A percentile compares a stretch with the other conserved stretches of the same genome.
phyloP scores from a whole-genome alignment of 345 rosid species.

The Gossypium thurberi region DNA sequence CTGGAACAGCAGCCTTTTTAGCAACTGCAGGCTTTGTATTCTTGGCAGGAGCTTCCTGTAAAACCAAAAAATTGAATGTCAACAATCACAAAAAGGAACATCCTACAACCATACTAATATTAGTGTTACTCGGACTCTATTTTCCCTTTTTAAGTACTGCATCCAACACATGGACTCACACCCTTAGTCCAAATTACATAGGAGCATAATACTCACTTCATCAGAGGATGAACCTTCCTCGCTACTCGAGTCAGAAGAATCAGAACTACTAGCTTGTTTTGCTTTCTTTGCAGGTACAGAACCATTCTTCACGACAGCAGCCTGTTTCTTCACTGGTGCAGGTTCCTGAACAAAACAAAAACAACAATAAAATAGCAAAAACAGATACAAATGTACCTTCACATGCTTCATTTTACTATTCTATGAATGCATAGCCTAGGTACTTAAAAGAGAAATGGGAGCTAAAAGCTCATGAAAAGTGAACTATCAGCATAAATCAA shows the following conservation, averaged over 20 bases:
- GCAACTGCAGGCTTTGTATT: conserved; percentile 20
- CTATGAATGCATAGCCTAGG: background rate
- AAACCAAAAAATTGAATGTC: background rate
- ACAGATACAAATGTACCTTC: background rate
- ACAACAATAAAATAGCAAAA: background rate
- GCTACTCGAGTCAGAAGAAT: conserved; percentile 27
- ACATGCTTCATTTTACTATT: background rate
- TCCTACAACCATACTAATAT: background rate
- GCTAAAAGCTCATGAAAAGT: background rate
- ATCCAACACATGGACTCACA: too few relatives aligned
- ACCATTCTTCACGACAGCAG: conserved; percentile 34
- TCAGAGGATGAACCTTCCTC: conserved; percentile 37
- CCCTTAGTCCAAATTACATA: too few relatives aligned
- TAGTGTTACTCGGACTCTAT: too few relatives aligned
- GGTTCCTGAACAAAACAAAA: conserved; percentile 27
- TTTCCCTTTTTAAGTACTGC: too few relatives aligned
- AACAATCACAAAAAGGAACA: background rate
- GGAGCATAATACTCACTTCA: conserved; percentile 18
- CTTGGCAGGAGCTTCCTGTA: conserved; percentile 27
- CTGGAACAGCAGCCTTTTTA: conserved; percentile 23
- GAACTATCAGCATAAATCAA: background rate
- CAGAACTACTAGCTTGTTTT: conserved; percentile 38
- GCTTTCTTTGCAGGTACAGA: conserved; percentile 30
- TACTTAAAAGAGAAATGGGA: background rate
- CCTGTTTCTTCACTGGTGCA: conserved; percentile 28